phyloP scores from a whole-genome alignment of 176 grass and related monocot genomes.

The Oryza australiensis region DNA sequence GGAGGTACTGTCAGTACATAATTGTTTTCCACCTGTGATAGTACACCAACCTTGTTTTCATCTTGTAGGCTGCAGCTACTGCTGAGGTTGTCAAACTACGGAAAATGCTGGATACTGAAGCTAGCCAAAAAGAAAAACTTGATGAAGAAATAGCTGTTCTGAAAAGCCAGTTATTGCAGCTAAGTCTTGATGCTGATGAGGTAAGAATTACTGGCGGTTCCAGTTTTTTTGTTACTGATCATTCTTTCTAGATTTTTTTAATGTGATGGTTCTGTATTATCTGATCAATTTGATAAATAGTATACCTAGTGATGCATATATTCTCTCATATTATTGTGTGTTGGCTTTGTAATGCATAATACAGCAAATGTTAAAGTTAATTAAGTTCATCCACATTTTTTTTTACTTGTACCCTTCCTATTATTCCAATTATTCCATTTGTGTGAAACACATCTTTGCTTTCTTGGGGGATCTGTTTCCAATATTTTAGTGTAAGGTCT shows the following conservation, averaged over 20 bases:
- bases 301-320: constrained; percentile 2
- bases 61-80: constrained; percentile 70
- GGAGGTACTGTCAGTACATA: constrained; percentile 59
- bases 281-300: neutral
- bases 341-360: constrained; percentile 14
- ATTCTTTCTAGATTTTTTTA: constrained; percentile 11
- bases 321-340: constrained; percentile 13
- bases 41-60: constrained; percentile 28
- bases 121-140: constrained; percentile 81
- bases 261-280: neutral
- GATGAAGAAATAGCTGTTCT: constrained; percentile 88
- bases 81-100: constrained; percentile 72
- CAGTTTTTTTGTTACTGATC: neutral
- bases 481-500: constrained; percentile 10
- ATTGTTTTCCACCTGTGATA: constrained; percentile 10
- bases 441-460: neutral
- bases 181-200: constrained; percentile 92
- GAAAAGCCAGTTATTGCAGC: constrained; percentile 85
- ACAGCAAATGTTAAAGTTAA: neutral
- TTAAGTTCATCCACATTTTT: neutral
- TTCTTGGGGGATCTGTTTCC: neutral
- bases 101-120: constrained; percentile 82
- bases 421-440: neutral
- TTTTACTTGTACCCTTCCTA: neutral
- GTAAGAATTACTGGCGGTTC: constrained; percentile 45